Evolutionary conservation across 192 early-diverging fungal genomes (phyloP), one percentile per base, ranked within the genome.

Genomic region (Linnemannia exigua): DNA sequence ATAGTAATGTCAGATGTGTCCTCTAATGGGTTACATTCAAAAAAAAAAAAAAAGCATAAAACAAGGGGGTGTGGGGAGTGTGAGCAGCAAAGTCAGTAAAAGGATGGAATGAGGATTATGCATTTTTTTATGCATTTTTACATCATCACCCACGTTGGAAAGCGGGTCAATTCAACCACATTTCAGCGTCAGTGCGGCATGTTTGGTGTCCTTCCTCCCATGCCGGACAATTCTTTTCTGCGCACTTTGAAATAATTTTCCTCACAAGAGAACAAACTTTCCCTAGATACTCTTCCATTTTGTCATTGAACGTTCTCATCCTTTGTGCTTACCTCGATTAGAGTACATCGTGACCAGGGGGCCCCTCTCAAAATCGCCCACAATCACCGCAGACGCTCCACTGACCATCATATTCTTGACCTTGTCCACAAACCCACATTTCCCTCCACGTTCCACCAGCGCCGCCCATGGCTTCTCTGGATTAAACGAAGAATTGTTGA

Each of bases 291-390:
- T 25, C 6, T 28, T 3, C 11, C 7, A 12, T 63, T 3, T 31
- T 25, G 22, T 54, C 52, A 9, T 52, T 52, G 19, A n/a, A n/a
- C n/a, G n/a, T n/a, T n/a, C n/a, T 22, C 46, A 22, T 5, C 16
- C 5, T 52, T 52, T 16, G 22, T 54, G 52, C 84, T 88, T 85
- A 92, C 91, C 89, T 77, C 90, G 85, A 22, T 63, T 31, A 63
- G 93, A 90, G 87, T 95, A 97, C 96, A 99, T 98, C 76, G 97
- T 98, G 70, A 97, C 93, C 37, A 97, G 91, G 52, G 91, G 83
- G 44, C 90, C 89, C 44, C 89, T 91, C 75, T 91, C 90, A 48
- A 89, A 88, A 84, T 99, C 97, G 31, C 97, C 97, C 22, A 99
- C 96, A 37, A 98, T 91, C 16, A 99, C 97, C 0, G 94, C 96